Percentiles rank a stretch among this genome's conserved stretches.
Evolutionary conservation across 148 eudicot species (phyloP).

Genomic region (Camellia sinensis): DNA sequence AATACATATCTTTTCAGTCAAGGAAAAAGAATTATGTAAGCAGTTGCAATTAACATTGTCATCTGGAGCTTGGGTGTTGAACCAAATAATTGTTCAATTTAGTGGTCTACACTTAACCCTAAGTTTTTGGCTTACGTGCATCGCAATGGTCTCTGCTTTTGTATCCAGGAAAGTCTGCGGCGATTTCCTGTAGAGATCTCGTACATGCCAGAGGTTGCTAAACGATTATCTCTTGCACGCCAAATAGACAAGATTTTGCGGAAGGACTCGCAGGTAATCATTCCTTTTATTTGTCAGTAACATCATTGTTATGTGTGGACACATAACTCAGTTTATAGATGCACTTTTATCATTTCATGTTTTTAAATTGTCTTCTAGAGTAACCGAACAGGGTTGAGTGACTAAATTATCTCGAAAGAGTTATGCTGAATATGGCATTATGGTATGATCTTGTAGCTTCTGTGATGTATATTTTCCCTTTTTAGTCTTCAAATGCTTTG

Average conservation of each 20-base stretch:
- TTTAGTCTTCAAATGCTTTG: neutral
- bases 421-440: neutral
- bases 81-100: neutral
- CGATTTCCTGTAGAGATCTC: constrained; percentile 76
- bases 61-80: neutral
- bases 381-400: neutral
- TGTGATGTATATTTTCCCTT: neutral
- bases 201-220: constrained; percentile 81
- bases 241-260: constrained; percentile 83
- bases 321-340: neutral
- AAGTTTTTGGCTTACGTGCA: constrained; percentile 6
- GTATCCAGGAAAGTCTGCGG: constrained; percentile 67
- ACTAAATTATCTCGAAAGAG: neutral
- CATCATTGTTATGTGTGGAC: neutral
- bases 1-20: neutral
- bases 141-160: constrained; percentile 13
- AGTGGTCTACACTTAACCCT: neutral
- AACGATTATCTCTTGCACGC: constrained; percentile 78
- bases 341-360: neutral
- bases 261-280: constrained; percentile 73
- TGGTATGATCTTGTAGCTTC: constrained; percentile 1
- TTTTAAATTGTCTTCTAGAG: neutral
- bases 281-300: neutral
- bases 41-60: neutral
- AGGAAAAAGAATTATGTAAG: neutral